A percentile compares a stretch with the other conserved stretches of the same genome.
These are phyloP conservation scores for Leptographium wingfieldii DNA, from an alignment of 2,329 filamentous ascomycete species.

Conservation along the genomic window DNA sequence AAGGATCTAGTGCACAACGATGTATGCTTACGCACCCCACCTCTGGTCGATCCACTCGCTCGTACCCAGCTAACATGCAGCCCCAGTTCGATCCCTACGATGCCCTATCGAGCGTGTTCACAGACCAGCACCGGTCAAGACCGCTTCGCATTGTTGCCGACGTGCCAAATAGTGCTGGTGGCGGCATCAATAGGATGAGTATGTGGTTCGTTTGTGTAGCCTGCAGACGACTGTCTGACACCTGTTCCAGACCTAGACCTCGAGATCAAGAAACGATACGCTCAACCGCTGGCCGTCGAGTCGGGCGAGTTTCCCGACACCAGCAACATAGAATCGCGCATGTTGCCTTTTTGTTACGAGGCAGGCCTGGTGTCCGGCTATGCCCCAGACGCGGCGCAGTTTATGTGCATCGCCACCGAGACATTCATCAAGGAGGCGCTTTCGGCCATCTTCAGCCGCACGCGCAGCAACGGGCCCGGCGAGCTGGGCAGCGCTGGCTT, in stretches of 20 bases:
- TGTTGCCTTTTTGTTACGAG: slow-evolving; percentile 58
- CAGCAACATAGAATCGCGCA: slow-evolving; percentile 48
- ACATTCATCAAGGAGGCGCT: slow-evolving; percentile 55
- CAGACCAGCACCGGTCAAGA: slow-evolving; percentile 35
- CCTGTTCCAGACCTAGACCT: slow-evolving; percentile 43
- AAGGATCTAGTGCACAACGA: slow-evolving; percentile 53
- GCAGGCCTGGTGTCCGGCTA: slow-evolving; percentile 48
- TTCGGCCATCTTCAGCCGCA: slow-evolving; percentile 49
- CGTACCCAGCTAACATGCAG: slow-evolving; percentile 13
- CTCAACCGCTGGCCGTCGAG: slow-evolving; percentile 51
- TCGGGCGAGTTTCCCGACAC: slow-evolving; percentile 58
- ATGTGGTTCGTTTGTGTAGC: slow-evolving; percentile 20
- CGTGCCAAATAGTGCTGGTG: slow-evolving; percentile 50
- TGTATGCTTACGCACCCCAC: slow-evolving; percentile 24
- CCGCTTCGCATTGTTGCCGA: slow-evolving; percentile 36
- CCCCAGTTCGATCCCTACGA: slow-evolving; percentile 43
- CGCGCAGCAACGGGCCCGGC: slow-evolving; percentile 51
- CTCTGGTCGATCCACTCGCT: not conserved
- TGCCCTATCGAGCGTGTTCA: slow-evolving; percentile 37
- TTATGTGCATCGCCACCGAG: slow-evolving; percentile 53
- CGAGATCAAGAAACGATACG: slow-evolving; percentile 54
- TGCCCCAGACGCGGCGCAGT: slow-evolving; percentile 45
- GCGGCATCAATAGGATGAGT: slow-evolving; percentile 72
- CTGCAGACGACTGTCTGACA: not conserved
- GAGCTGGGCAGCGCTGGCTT: slow-evolving; percentile 49